Base-by-base conservation (phyloP, 2,329 filamentous ascomycete genomes). In the Metarhizium brunneum region DNA sequence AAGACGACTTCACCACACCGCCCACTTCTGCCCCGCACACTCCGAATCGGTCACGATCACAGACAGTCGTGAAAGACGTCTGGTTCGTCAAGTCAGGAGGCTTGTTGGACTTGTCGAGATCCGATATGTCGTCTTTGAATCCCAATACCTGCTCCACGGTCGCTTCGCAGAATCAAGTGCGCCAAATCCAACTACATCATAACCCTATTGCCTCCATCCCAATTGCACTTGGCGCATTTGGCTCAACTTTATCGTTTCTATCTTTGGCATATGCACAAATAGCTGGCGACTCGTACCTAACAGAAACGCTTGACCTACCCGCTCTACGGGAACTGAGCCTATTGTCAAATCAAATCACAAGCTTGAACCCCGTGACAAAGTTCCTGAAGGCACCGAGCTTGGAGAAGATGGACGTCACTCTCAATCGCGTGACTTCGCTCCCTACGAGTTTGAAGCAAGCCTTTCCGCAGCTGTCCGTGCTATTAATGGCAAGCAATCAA, bases 401-500 rank as follows among this genome's bases (percentile, higher is more conserved):
- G 6, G 82, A 86, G 54, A 87, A 87, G 62, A 76, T 96, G 1
- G 89, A 97, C 65, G 77, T 95, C 7, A 90, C 87, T 29, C 81
- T 87, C 60, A 97, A 97, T 67, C 84, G 87, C n/a, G 73, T 97
- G 35, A 80, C 83, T 1, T 79, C 80, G 0, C 75, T 96, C 0
- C 89, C 92, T 0, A 61, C 67, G 2, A 68, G 67, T 29, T 73
- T 96, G 6, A 84, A 84, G 54, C 72, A 79, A 6, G 74, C 73
- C 1, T 96, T 90, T 66, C 89, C 90, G 0, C 77, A 75, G 6
- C 76, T 96, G 47, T 80, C 78, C 1, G 82, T 87, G 0, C 75
- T 97, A 10, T 74, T 92, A 18, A 86, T 84, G 1, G 82, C 85
- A 3, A 90, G 95, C 69, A 97, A 97, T 67, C 84, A 85, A 60